These are phyloP conservation scores for Venturia aucupariae DNA, from an alignment of 2,329 filamentous ascomycete species.

Conservation along the genomic window DNA sequence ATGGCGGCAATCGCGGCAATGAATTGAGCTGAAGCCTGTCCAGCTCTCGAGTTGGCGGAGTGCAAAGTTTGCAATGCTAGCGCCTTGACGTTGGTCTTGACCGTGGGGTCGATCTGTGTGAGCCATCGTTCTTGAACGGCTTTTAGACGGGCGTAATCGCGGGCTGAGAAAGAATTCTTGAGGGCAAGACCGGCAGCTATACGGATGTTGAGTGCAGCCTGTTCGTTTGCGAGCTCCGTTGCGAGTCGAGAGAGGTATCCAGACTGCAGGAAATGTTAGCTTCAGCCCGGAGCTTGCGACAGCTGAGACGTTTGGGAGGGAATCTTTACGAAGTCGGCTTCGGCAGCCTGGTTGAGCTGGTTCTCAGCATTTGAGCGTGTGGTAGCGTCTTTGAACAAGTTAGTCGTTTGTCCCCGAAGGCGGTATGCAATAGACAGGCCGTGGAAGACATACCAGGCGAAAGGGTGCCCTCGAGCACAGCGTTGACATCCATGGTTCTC, in stretches of 20 bases:
- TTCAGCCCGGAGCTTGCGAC: not conserved
- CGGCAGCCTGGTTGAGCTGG: constrained; percentile 84
- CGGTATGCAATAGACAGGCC: constrained; percentile 25
- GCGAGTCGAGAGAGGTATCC: constrained; percentile 89
- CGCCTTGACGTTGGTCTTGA: constrained; percentile 82
- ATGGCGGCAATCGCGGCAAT: constrained; percentile 91
- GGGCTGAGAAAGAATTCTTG: constrained; percentile 95
- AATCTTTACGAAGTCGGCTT: constrained; percentile 85
- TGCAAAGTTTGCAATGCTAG: constrained; percentile 79
- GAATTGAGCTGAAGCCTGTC: constrained; percentile 86
- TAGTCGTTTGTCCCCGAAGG: constrained; percentile 19
- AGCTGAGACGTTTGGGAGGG: constrained; percentile 9
- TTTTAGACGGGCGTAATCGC: constrained; percentile 78
- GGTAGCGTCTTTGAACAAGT: constrained; percentile 60
- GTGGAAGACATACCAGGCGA: constrained; percentile 63
- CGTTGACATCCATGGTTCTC: constrained; percentile 85
- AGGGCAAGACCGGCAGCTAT: constrained; percentile 90
- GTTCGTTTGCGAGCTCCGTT: constrained; percentile 87
- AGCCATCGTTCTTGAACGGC: constrained; percentile 93
- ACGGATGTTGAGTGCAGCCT: constrained; percentile 72
- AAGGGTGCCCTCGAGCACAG: constrained; percentile 94
- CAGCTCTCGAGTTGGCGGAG: constrained; percentile 71
- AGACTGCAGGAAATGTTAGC: constrained; percentile 47
- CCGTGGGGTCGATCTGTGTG: constrained; percentile 66
- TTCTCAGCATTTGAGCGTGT: constrained; percentile 87